A percentile compares a stretch with the other conserved stretches of the same genome.
Conservation (phyloP, 2,329 filamentous ascomycete species). For the Alternaria arbusti region DNA sequence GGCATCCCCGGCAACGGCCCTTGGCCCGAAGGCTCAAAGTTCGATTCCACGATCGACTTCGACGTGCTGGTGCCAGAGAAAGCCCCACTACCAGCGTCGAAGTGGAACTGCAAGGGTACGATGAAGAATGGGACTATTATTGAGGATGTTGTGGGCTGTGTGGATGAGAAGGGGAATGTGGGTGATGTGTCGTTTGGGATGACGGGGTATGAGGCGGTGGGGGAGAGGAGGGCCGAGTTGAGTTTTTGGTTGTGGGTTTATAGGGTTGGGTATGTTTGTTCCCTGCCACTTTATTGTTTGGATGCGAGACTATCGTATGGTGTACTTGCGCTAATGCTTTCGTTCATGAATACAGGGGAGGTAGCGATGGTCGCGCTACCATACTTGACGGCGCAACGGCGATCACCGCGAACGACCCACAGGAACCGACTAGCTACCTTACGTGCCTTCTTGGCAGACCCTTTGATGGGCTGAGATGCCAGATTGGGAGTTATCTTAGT, state of each 20-base stretch:
- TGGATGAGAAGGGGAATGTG: neutral
- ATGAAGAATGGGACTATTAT: slow-evolving; percentile 24
- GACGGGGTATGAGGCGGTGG: neutral
- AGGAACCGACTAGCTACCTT: slow-evolving; percentile 17
- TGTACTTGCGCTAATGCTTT: neutral
- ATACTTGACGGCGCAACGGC: neutral
- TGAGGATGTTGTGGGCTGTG: neutral
- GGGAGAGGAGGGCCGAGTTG: slow-evolving; percentile 8
- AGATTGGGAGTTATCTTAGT: slow-evolving; percentile 18
- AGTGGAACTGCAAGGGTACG: slow-evolving; percentile 12
- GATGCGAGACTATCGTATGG: no score
- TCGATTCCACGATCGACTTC: slow-evolving; percentile 33
- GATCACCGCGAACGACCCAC: slow-evolving; percentile 23
- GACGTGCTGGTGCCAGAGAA: slow-evolving; percentile 18
- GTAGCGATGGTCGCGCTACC: neutral
- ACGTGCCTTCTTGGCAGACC: slow-evolving; percentile 22
- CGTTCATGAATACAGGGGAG: neutral
- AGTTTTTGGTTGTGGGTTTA: slow-evolving; percentile 11
- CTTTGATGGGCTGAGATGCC: slow-evolving; percentile 23
- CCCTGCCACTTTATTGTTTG: no score
- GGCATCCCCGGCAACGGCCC: slow-evolving; percentile 25
- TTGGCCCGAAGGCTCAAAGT: slow-evolving; percentile 28
- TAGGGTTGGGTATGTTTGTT: neutral
- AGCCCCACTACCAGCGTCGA: neutral
- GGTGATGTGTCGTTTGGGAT: slow-evolving; percentile 7